Evolutionary conservation across 257 asterid species (phyloP).

Genomic region (Rehmannia glutinosa): DNA sequence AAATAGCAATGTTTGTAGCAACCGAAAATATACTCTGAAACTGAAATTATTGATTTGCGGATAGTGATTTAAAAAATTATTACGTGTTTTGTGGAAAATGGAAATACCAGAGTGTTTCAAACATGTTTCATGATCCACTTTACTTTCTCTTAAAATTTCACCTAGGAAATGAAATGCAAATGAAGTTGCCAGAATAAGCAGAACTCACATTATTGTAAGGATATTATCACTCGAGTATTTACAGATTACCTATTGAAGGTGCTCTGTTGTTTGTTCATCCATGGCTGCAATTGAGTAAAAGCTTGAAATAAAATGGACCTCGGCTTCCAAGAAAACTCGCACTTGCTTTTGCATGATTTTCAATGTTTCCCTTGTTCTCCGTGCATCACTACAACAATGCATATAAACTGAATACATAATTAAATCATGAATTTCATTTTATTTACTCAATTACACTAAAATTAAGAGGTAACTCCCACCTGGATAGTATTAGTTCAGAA

Average conservation of each 20-base stretch:
- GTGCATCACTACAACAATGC: slow-evolving; percentile 69
- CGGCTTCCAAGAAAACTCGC: slow-evolving; percentile 66
- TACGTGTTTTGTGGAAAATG: too few relatives aligned
- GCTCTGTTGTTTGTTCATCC: slow-evolving; percentile 98
- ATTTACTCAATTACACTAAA: background rate
- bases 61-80: background rate
- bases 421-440: slow-evolving; percentile 6
- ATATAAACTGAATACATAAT: slow-evolving; percentile 11
- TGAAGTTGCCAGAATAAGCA: slow-evolving; percentile 11
- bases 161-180: slow-evolving; percentile 1
- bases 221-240: slow-evolving; percentile 66
- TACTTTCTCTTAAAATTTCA: background rate
- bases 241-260: slow-evolving; percentile 62
- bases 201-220: slow-evolving; percentile 80
- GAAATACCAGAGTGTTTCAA: background rate
- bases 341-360: slow-evolving; percentile 86
- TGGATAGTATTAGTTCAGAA: slow-evolving; percentile 78
- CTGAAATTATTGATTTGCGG: background rate
- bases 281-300: slow-evolving; percentile 93
- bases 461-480: slow-evolving; percentile 36
- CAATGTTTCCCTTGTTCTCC: slow-evolving; percentile 76
- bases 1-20: too few relatives aligned
- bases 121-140: background rate
- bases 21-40: too few relatives aligned
- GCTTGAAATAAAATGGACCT: slow-evolving; percentile 77